These are phyloP conservation scores for Talaromyces islandicus DNA, from an alignment of 2,329 filamentous ascomycete genomes.

Conservation along the genomic window DNA sequence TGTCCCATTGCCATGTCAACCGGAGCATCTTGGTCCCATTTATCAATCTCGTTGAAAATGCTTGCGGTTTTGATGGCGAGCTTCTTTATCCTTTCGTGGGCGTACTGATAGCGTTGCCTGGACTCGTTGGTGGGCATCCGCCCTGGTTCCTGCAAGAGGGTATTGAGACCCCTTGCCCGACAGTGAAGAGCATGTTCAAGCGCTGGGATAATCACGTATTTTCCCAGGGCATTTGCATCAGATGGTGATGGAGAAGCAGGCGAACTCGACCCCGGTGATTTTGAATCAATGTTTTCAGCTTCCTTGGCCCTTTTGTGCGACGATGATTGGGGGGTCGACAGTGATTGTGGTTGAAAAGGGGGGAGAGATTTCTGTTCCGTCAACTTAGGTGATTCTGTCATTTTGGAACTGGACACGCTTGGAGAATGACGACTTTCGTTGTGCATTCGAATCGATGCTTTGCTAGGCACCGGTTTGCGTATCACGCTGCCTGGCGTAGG, in stretches of 20 bases:
- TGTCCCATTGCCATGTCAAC: conserved; percentile 94
- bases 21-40: conserved; percentile 75
- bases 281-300: conserved; percentile 12
- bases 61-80: conserved; percentile 77
- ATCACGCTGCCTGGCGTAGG: conserved; percentile 12
- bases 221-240: conserved; percentile 5
- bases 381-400: conserved; percentile 11
- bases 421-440: conserved; percentile 26
- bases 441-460: conserved; percentile 18
- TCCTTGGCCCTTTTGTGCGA: conserved; percentile 3
- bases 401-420: neutral
- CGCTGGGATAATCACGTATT: conserved; percentile 77
- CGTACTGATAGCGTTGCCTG: conserved; percentile 59
- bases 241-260: conserved; percentile 64
- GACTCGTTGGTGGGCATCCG: conserved; percentile 38
- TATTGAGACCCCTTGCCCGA: conserved; percentile 55
- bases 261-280: conserved; percentile 60
- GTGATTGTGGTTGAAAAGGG: conserved; percentile 18
- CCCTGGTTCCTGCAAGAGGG: conserved; percentile 30
- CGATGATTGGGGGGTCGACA: conserved; percentile 11
- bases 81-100: conserved; percentile 75
- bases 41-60: conserved; percentile 84
- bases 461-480: conserved; percentile 23
- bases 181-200: conserved; percentile 85
- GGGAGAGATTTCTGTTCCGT: conserved; percentile 21